Base-by-base conservation (phyloP, 2,329 filamentous ascomycete genomes). In the Huntiella omanensis region DNA sequence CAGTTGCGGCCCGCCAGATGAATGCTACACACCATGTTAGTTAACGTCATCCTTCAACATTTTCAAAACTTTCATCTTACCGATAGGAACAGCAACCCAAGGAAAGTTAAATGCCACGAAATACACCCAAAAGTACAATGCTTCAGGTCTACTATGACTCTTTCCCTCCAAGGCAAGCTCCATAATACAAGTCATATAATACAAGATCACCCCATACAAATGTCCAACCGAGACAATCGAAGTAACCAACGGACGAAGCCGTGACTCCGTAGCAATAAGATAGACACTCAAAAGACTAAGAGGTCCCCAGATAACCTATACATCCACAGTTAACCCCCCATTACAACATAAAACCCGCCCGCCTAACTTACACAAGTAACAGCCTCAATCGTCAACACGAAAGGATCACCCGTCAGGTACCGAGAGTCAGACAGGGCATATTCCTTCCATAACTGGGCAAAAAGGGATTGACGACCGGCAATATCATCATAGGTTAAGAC, bases 361-460 rank as follows among this genome's bases (percentile, higher is more conserved):
- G 5, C 4, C 17, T 12, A 6, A 40, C 76, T 56, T 63, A 87
- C 81, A 37, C 77, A 77, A 1, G 86, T 93, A 51, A 93, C 75
- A 13, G 71, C 75, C 67, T 94, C 86, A 60, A 93, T 79, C 59
- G 82, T 87, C n/a, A 93, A 66, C 54, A 91, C 85, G 55, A 93
- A 86, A 1, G 79, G 71, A 57, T 91, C 82, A 13, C 77, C 76
- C 2, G 80, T 86, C 54, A 94, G 65, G 57, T 94, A 94, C 38
- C 86, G 72, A 46, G 85, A 92, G 63, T 94, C 86, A 2, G 83
- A 87, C 33, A 87, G 69, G 3, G 83, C 71, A 59, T 94, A 94
- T 61, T 94, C 86, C 58, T 94, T 94, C 86, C 86, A 94, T 39
- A 93, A 67, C 64, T 94, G 84, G 2, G 80, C 83, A 48, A 87